Base-by-base conservation (phyloP, 2,329 filamentous ascomycete species). In the Fusarium sp. region DNA sequence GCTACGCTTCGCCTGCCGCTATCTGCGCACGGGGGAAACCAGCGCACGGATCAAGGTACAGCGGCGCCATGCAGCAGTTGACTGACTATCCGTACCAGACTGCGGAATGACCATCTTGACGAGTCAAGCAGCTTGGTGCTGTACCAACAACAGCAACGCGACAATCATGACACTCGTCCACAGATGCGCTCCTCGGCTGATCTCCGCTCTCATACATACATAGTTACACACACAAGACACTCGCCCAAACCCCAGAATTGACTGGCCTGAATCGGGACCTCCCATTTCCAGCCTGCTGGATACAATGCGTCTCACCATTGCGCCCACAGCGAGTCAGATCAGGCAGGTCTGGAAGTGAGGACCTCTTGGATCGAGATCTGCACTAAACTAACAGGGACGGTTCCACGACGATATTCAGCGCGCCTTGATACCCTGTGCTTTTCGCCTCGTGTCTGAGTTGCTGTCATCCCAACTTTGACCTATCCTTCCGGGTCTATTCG, bases 361-460 rank as follows among this genome's bases (percentile, higher is more conserved):
- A 63, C 66, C 63, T 50, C 53, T 57, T 57, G 65, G 70, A 76
- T 76, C 74, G 71, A 69, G 74, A 76, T 76, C 73, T 76, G 52
- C 73, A 72, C 73, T 75, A 74, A 49, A 30, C n/a, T 38, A 50
- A 74, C 66, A 66, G 63, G 53, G 66, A 61, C 62, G 47, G 59
- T 75, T 44, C 65, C 62, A 70, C 56, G 67, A 67, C 64, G 55
- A 63, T 46, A 50, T 67, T 63, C 60, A 43, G 25, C n/a, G 34
- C 34, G 46, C 51, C 65, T 68, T 66, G 66, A 68, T 72, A 70
- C 70, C 57, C 49, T 67, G 68, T 59, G 56, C 59, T 32, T 49
- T 63, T 56, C 60, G 42, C 30, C 67, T 70, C 64, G 46, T 70
- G 61, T 59, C 63, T 61, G 47, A 67, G 47, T 43, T 46, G 29